Base-by-base conservation (phyloP, 805 yeast genomes). In the Isabelozyma pseudorhagii region DNA sequence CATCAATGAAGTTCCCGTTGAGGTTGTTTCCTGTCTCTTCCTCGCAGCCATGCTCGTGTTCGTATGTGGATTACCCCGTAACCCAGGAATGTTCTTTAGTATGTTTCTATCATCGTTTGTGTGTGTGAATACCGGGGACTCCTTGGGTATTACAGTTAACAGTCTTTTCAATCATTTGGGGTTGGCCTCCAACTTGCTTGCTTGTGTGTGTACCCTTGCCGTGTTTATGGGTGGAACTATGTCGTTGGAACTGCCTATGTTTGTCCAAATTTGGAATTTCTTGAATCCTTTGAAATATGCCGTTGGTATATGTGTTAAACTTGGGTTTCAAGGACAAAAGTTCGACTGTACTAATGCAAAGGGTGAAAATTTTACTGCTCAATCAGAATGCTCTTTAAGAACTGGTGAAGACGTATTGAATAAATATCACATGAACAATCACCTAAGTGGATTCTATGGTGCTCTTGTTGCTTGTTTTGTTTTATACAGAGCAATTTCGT, bases 201-300 rank as follows among this genome's bases (percentile, higher is more conserved):
- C 92, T 0, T 77, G 83, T 8, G 62, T 87, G 28, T 69, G 87
- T 46, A 81, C 89, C 2, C 68, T 89, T 45, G 94, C 93, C 5
- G 81, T 87, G 5, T 81, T 87, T 56, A 87, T 90, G 94, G 87
- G 89, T 1, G 97, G 97, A 3, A 71, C 91, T 9, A 77, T 90
- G 83, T 86, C 96, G 0, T 70, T 89, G 57, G 74, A 84, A n/a
- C 81, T 89, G 85, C 87, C 86, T 25, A 69, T 67, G 1, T 82
- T 90, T 44, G 74, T 89, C 60, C 75, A 75, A 53, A 96, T 84
- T 0, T 67, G 87, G 61, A 89, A 89, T 64, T 90, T 83, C 66
- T 57, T 87, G n/a, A 85, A 85, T 46, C 97, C 97, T 3, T 64
- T 87, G 54, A 86, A 85, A 58, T 90, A 87, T 60, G 84, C 84